Evolutionary conservation across 2,329 filamentous ascomycete species (phyloP), one percentile per base, ranked within the genome.

Genomic region (Botrytis elliptica): DNA sequence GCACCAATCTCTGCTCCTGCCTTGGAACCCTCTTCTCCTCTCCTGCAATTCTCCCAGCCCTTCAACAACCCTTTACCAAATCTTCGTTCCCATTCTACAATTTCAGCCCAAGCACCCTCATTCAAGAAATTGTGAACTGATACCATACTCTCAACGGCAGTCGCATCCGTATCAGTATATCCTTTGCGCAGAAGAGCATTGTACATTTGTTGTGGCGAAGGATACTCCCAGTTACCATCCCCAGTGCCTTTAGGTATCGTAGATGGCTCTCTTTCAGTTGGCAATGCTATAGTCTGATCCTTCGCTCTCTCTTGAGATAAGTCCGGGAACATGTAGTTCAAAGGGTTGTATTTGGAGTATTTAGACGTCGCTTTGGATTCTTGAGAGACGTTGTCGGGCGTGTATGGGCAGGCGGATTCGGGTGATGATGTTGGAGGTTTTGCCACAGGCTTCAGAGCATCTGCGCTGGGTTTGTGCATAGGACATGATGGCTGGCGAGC

Each of bases 171-270:
- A 82, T 98, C 95, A 0, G 92, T 94, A 83, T 98, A 96, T 74
- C 96, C 96, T 84, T 99, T 99, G 76, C 96, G 92, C 75, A 98
- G 85, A 84, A 99, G 92, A 12, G 96, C 96, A 81, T 99, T 98
- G 87, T 98, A 99, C 96, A 99, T 99, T 84, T 99, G 96, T 85
- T 99, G 96, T 0, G 96, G 95, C 0, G 94, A 98, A 0, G 96
- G 96, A 81, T 99, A 99, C 83, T 98, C 96, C 96, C 96, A 99
- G 80, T 93, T 97, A 65, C 90, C 89, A 70, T 91, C 87, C 66
- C 89, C 88, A 74, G 92, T 90, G 79, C 93, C 93, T 78, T 92
- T 92, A n/a, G 96, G 96, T 78, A 99, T 99, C 1, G 95, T 94
- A 0, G 93, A 97, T 44, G 88, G 85, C 83, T 98, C 94, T 78